Evolutionary conservation across 768 basidiomycete species (phyloP).

Genomic region (Lenzites betulinus): DNA sequence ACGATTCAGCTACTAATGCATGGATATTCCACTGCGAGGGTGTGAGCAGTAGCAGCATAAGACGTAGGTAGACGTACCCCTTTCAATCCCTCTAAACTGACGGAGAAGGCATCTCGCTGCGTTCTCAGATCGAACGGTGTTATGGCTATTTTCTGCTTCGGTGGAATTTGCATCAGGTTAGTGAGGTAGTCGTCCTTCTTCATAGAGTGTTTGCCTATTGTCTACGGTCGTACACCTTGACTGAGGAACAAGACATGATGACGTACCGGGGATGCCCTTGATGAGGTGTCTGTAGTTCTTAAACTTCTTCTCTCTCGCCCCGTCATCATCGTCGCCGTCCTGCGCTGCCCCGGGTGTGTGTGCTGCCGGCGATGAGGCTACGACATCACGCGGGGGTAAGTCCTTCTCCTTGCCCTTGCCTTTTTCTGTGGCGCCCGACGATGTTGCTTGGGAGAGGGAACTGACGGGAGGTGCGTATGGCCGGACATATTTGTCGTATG

Average conservation of each 20-base stretch:
- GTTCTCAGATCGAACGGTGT: conserved; percentile 63
- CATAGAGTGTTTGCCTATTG: conserved; percentile 71
- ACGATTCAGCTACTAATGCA: conserved; percentile 62
- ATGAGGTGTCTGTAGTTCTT: conserved; percentile 82
- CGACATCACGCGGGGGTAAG: conserved; percentile 19
- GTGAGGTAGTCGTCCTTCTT: conserved; percentile 78
- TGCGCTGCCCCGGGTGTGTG: conserved; percentile 41
- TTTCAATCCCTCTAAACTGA: conserved; percentile 72
- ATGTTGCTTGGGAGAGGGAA: conserved; percentile 24
- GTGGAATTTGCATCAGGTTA: conserved; percentile 65
- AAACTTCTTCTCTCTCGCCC: conserved; percentile 67
- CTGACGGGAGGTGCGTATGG: conserved; percentile 43
- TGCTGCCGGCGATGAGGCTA: conserved; percentile 25
- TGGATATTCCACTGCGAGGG: conserved; percentile 63
- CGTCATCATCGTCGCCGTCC: conserved; percentile 57
- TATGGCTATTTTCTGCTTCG: conserved; percentile 69
- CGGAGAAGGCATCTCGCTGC: conserved; percentile 71
- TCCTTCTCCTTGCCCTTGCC: conserved; percentile 34
- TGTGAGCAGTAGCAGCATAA: conserved; percentile 21
- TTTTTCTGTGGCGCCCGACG: conserved; percentile 29
- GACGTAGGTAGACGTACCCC: conserved; percentile 49
- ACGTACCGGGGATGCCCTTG: conserved; percentile 71
- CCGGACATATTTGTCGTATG: conserved; percentile 85
- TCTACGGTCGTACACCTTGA: not conserved
- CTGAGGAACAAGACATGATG: not conserved